Evolutionary conservation across 306 rosid genomes (phyloP), one percentile per base, ranked within the genome.

Genomic region (Urtica urens): DNA sequence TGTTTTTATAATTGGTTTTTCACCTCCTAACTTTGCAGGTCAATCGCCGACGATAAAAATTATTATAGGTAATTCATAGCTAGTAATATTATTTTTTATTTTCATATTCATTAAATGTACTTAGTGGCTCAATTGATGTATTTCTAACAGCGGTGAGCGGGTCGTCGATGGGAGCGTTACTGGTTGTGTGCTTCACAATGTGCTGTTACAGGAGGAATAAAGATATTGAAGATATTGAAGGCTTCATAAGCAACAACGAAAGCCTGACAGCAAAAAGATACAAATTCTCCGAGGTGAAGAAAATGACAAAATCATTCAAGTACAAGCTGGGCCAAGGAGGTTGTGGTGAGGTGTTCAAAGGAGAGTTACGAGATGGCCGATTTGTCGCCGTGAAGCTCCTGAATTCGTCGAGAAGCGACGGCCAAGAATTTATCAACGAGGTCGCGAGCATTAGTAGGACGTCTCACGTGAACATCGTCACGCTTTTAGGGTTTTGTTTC

Each of bases 271-370:
- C 38, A 1, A 62, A 59, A 30, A 62, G 74, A 69, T 63, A 59
- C 7, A 73, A 13, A 26, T 77, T 42, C 28, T 59, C 59, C 0
- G 74, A 59, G 15, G 35, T 77, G n/a, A 59, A 55, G 25, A 66
- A 63, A 56, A 66, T 77, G 64, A 69, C 84, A 44, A 48, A 55
- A 6, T 62, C 59, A 13, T 73, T 77, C 38, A 23, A 56, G 43
- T 55, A 43, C 3, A 73, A 70, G 55, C 10, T 70, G n/a, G 84
- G 80, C 27, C 22, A 63, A 56, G 84, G 80, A 11, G 77, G 84
- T 38, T 78, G 48, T 49, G 78, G 76, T 20, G 35, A 4, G 19
- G 82, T 67, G 1, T 76, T 46, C 46, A 48, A 52, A 66, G 79
- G 79, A 39, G 30, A 55, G 18, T 13, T 58, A 29, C 12, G 0